These are phyloP conservation scores for Aspergillus sp. DNA, from an alignment of 2,329 filamentous ascomycete genomes.

Conservation along the genomic window DNA sequence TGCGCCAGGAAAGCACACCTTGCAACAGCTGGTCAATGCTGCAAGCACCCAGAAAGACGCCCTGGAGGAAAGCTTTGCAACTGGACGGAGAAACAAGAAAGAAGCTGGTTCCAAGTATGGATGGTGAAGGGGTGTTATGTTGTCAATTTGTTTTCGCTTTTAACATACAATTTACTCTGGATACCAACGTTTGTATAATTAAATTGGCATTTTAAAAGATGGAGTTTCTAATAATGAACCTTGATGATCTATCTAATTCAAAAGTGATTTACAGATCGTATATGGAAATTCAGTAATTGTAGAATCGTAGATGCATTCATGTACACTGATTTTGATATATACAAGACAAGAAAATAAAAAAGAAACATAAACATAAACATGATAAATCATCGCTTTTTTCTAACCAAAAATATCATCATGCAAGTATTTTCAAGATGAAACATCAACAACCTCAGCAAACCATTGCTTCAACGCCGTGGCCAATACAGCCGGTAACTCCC, in stretches of 20 bases:
- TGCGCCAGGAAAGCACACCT: slow-evolving; percentile 81
- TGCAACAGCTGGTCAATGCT: slow-evolving; percentile 81
- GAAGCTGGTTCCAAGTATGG: slow-evolving; percentile 82
- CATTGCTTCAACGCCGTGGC: slow-evolving; percentile 87
- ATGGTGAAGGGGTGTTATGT: slow-evolving; percentile 49
- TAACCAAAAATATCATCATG: slow-evolving; percentile 6
- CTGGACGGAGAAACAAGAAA: slow-evolving; percentile 70
- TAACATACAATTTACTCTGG: too few species aligned
- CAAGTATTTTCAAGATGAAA: slow-evolving; percentile 27
- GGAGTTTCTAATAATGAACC: slow-evolving; percentile 9
- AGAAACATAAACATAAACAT: slow-evolving; percentile 1
- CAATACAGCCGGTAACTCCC: slow-evolving; percentile 83
- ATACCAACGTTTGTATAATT: neutral
- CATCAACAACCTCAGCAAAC: slow-evolving; percentile 70
- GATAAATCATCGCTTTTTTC: slow-evolving; percentile 7
- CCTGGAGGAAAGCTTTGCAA: slow-evolving; percentile 85
- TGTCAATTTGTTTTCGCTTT: too few species aligned
- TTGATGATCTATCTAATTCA: neutral
- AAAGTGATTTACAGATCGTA: neutral
- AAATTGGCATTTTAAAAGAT: neutral
- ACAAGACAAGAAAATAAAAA: slow-evolving; percentile 1
- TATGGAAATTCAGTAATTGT: too few species aligned
- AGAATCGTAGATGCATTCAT: neutral
- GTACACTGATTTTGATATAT: slow-evolving; percentile 5
- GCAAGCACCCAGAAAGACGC: slow-evolving; percentile 79